Evolutionary conservation across 2,329 filamentous ascomycete genomes (phyloP), one percentile per base, ranked within the genome.

Genomic region (Trichoderma pleuroti): DNA sequence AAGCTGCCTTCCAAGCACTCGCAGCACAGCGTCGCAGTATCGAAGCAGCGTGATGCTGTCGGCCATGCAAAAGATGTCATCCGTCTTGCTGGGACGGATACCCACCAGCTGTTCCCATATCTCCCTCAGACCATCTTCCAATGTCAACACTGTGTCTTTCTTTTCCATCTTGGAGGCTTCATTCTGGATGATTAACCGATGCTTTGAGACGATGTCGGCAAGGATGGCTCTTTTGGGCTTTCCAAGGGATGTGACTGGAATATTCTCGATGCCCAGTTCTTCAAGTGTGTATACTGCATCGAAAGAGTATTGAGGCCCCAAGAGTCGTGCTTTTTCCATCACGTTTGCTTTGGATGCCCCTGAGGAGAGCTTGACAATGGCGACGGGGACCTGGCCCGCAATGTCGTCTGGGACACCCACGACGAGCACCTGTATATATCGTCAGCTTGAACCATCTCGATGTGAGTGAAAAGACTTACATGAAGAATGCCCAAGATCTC

Each of bases 331-430:
- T 62, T 77, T 78, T 60, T 78, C 72, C 21, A 78, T 75, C 0
- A 73, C 42, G 72, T 82, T 75, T 0, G 71, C 39, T 72, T 82
- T 83, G 32, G 80, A 72, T 0, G 75, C 72, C 3, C 75, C 73
- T n/a, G 63, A 46, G 0, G 80, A 77, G 3, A 80, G 71, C 36
- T 77, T 75, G 30, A 84, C 80, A 14, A 86, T 75, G 3, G 84
- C 84, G 16, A 86, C 80, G 0, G 83, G 82, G 4, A 86, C 79
- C 72, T 86, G 84, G 5, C 84, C 84, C 30, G 84, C 83, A 68
- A 84, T 74, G 14, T 81, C 78, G 72, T 86, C 83, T 3, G 80
- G 77, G 1, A 82, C 76, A 10, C 83, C 84, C 14, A 86, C 78
- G 2, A 86, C 81, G 68, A 84, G 80, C 1, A 75, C 79, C 74